Evolutionary conservation across 2,329 filamentous ascomycete genomes (phyloP), one percentile per base, ranked within the genome.

Genomic region (Cylindrodendrum hubeiense): DNA sequence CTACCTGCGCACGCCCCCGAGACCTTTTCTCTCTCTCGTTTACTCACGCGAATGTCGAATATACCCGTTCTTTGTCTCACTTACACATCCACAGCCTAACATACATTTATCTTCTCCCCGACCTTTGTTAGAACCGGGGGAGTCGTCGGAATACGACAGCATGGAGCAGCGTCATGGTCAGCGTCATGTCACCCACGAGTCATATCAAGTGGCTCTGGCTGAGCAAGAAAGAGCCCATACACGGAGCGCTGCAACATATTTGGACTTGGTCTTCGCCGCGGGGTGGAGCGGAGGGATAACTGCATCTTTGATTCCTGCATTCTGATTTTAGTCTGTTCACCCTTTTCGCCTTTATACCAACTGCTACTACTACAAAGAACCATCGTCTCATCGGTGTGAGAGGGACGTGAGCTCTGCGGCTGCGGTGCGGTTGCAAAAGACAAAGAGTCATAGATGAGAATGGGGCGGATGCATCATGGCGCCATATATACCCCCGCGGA

Each of bases 41-140:
- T 54, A 63, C 49, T 37, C 61, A 51, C 56, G 55, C 62, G 56
- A 65, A 65, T 56, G 62, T 50, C 62, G 55, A 63, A 59, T 47
- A 59, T 51, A 43, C 46, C 44, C 55, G 21, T 28, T 41, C n/a
- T 59, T 59, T 60, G 55, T 34, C 44, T 60, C 59, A 51, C 52
- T 57, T 41, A 53, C 51, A 55, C 43, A 56, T 54, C 34, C 43
- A 58, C 60, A 63, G 47, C 39, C 13, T 39, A 51, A 49, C 28
- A 44, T 46, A 30, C 50, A 39, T 22, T 43, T 46, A 3, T 28
- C 39, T 53, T 53, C 37, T 28, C 19, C 28, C 24, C 21, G 5
- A 24, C 21, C 47, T 28, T 30, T 49, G n/a, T 21, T 33, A n/a
- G 47, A 22, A 33, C 28, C 12, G n/a, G 26, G 5, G 26, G 28